A percentile compares a stretch with the other conserved stretches of the same genome.
Conservation (phyloP, 1,284 basidiomycete species). For the Puccinia novopanici region DNA sequence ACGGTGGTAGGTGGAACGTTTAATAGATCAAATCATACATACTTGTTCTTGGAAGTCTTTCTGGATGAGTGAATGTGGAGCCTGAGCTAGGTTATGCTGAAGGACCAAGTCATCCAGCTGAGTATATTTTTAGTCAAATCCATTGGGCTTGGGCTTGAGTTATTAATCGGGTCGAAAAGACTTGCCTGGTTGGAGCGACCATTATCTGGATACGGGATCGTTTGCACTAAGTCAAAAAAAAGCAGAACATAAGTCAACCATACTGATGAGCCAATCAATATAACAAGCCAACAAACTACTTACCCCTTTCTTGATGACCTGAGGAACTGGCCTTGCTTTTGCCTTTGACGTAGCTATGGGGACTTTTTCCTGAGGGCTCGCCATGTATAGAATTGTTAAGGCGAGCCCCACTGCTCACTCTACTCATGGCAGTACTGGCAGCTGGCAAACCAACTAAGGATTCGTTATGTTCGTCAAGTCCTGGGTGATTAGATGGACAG, state of each 20-base stretch:
- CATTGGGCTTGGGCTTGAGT: too few relatives aligned
- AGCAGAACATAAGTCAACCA: too few relatives aligned
- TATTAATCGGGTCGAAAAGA: background rate
- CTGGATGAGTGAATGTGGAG: too few relatives aligned
- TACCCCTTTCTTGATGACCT: constrained; percentile 4
- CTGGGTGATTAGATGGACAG: background rate
- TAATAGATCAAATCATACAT: background rate
- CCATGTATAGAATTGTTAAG: background rate
- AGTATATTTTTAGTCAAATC: too few relatives aligned
- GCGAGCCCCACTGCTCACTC: constrained; percentile 23
- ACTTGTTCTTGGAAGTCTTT: too few relatives aligned
- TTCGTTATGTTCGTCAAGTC: background rate
- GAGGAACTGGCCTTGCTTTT: constrained; percentile 12
- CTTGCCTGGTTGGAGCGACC: background rate
- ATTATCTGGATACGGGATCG: constrained; percentile 16
- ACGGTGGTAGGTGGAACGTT: background rate
- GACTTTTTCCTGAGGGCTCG: constrained; percentile 14
- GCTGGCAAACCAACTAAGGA: constrained; percentile 15
- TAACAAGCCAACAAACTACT: background rate
- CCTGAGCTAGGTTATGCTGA: too few relatives aligned
- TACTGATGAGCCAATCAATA: background rate
- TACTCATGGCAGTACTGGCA: constrained; percentile 37
- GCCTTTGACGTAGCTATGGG: background rate
- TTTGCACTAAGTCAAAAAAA: constrained; percentile 1
- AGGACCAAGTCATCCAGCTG: too few relatives aligned